Conservation (phyloP, 1,284 basidiomycete species). For the Leccinum colubrinum region DNA sequence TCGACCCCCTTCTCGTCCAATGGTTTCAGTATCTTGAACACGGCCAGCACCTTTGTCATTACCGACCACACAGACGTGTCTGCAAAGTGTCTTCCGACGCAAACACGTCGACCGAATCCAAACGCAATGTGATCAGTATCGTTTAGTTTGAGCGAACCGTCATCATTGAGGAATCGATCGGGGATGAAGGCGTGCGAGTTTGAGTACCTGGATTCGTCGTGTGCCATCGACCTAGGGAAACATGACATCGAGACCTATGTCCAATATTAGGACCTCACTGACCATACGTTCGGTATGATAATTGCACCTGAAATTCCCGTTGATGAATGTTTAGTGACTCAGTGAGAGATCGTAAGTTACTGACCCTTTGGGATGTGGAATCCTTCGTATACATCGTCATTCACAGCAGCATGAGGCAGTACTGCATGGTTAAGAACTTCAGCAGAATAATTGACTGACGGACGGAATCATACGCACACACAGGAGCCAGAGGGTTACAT, state of each 20-base stretch:
- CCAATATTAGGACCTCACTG: not conserved
- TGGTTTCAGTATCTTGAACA: not conserved
- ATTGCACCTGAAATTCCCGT: conserved; percentile 1
- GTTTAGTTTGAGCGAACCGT: conserved; percentile 7
- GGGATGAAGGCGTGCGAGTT: conserved; percentile 9
- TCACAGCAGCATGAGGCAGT: conserved; percentile 7
- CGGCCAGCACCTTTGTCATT: not conserved
- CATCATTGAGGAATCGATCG: conserved; percentile 12
- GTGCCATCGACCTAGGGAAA: conserved; percentile 11
- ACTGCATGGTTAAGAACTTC: conserved; percentile 1
- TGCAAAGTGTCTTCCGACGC: conserved; percentile 7
- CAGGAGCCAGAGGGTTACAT: conserved; percentile 7
- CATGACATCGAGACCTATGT: not conserved
- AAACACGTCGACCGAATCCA: conserved; percentile 10
- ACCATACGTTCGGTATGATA: conserved; percentile 11
- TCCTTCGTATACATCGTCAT: conserved; percentile 14
- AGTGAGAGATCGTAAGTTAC: not conserved
- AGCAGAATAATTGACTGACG: not conserved
- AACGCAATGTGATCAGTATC: not conserved
- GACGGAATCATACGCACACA: conserved; percentile 9
- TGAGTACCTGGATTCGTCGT: conserved; percentile 6
- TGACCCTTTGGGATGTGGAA: conserved; percentile 14
- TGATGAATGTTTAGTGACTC: not conserved
- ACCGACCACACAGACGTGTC: conserved; percentile 7
- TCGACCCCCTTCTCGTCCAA: not conserved